Percentiles rank a stretch among this genome's conserved stretches.
Conservation (phyloP, 2,329 filamentous ascomycete genomes). For the Myriosclerotinia scirpicola region DNA sequence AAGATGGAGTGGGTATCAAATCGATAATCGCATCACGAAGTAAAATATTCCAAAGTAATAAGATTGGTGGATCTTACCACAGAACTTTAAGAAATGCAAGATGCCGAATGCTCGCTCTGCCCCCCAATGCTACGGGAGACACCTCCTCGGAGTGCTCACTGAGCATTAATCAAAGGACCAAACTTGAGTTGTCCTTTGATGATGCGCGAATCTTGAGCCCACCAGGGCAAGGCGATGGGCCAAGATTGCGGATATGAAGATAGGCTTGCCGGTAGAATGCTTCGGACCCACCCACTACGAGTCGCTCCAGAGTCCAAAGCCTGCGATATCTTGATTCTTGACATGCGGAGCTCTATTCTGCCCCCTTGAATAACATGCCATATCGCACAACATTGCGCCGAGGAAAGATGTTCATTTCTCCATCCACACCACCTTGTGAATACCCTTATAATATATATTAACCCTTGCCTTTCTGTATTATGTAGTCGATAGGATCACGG, state of each 20-base stretch:
- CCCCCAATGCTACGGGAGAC: neutral
- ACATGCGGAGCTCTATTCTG: neutral
- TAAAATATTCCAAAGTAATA: neutral
- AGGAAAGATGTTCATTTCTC: slow-evolving; percentile 6
- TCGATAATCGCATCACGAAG: too few species aligned
- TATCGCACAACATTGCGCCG: slow-evolving; percentile 6
- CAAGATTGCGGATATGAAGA: neutral
- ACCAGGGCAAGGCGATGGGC: neutral
- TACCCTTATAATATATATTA: neutral
- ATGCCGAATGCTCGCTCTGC: neutral
- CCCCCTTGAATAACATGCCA: neutral
- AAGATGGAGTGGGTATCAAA: neutral
- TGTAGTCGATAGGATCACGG: neutral
- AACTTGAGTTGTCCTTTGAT: neutral
- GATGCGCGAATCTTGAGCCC: too few species aligned
- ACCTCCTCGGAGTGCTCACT: neutral
- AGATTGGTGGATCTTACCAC: too few species aligned
- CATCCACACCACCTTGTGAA: neutral
- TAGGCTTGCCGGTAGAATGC: neutral
- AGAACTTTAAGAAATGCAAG: neutral
- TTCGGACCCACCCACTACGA: too few species aligned
- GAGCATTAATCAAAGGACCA: neutral
- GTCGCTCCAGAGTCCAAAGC: too few species aligned
- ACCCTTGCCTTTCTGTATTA: neutral
- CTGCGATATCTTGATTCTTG: neutral